Percentiles rank a stretch among this genome's conserved stretches.
Conservation (phyloP, 2,329 filamentous ascomycete species). For the Clonostachys solani region DNA sequence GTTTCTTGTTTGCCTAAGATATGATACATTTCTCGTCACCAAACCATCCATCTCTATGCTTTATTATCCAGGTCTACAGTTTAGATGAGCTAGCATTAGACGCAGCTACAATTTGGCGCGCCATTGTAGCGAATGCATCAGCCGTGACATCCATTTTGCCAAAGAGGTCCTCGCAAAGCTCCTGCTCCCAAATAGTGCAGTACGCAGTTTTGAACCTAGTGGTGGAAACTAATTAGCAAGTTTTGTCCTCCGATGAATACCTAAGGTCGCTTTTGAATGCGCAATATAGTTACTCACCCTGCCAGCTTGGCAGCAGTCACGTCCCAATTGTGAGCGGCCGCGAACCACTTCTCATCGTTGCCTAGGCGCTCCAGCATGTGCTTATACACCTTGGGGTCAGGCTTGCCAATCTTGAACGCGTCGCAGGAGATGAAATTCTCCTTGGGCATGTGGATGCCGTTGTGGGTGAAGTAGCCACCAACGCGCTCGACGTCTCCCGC, state of each 20-base stretch:
- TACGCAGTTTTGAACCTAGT: slow-evolving; percentile 44
- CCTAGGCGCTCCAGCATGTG: slow-evolving; percentile 35
- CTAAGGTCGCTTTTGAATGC: not conserved
- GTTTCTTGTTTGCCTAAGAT: too few species aligned
- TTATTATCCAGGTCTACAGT: too few species aligned
- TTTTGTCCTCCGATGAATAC: not conserved
- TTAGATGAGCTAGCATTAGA: slow-evolving; percentile 2
- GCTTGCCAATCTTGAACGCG: slow-evolving; percentile 40
- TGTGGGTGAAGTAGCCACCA: slow-evolving; percentile 44
- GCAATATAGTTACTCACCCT: slow-evolving; percentile 20
- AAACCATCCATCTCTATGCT: too few species aligned
- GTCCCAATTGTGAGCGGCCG: slow-evolving; percentile 58
- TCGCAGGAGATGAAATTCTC: slow-evolving; percentile 51
- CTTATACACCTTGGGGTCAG: slow-evolving; percentile 39
- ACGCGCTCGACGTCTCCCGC: slow-evolving; percentile 45
- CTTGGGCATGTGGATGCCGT: slow-evolving; percentile 40
- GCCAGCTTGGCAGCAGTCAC: slow-evolving; percentile 43
- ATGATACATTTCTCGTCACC: too few species aligned
- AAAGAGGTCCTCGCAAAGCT: slow-evolving; percentile 44
- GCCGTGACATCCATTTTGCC: slow-evolving; percentile 46
- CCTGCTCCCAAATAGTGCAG: slow-evolving; percentile 46
- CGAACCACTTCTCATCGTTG: slow-evolving; percentile 44
- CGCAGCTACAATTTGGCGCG: slow-evolving; percentile 26
- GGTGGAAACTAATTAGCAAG: slow-evolving; percentile 2
- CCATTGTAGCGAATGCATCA: slow-evolving; percentile 41